Percentiles rank a stretch among this genome's conserved stretches.
Conservation (phyloP, 2,329 filamentous ascomycete genomes). For the Penicillium polonicum region DNA sequence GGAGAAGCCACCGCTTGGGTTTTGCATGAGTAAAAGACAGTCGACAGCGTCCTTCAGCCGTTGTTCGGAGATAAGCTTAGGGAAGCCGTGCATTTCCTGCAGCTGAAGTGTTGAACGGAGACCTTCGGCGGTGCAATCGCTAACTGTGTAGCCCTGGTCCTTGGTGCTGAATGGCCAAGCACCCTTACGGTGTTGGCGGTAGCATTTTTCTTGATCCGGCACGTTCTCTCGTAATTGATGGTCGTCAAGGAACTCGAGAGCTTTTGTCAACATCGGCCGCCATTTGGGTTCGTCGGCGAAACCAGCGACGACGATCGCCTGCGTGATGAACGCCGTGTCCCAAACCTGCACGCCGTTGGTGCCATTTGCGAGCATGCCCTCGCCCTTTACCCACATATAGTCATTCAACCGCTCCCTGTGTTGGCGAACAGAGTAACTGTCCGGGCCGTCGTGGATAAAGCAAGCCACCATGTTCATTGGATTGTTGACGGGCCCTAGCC, state of each 20-base stretch:
- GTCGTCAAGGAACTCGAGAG: slow-evolving; percentile 79
- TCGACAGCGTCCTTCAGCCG: slow-evolving; percentile 86
- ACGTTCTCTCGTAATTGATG: slow-evolving; percentile 89
- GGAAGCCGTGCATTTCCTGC: slow-evolving; percentile 75
- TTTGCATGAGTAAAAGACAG: slow-evolving; percentile 88
- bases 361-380: slow-evolving; percentile 92
- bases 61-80: slow-evolving; percentile 69
- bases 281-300: slow-evolving; percentile 75
- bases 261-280: slow-evolving; percentile 77
- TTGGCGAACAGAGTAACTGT: slow-evolving; percentile 66
- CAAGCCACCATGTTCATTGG: slow-evolving; percentile 87
- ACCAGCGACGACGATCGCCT: slow-evolving; percentile 75
- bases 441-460: slow-evolving; percentile 79
- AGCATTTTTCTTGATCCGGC: slow-evolving; percentile 72
- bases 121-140: slow-evolving; percentile 89
- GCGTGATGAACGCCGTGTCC: slow-evolving; percentile 90
- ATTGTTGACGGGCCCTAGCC: slow-evolving; percentile 83
- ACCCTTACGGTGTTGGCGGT: slow-evolving; percentile 86
- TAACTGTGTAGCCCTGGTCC: slow-evolving; percentile 91
- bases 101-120: slow-evolving; percentile 82
- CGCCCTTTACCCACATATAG: slow-evolving; percentile 85
- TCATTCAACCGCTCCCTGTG: slow-evolving; percentile 82
- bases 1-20: slow-evolving; percentile 77
- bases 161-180: slow-evolving; percentile 95
- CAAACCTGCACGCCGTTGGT: slow-evolving; percentile 98